A percentile compares a stretch with the other conserved stretches of the same genome.
These are phyloP conservation scores for Aspergillus ruber DNA, from an alignment of 2,329 filamentous ascomycete species.

Conservation along the genomic window DNA sequence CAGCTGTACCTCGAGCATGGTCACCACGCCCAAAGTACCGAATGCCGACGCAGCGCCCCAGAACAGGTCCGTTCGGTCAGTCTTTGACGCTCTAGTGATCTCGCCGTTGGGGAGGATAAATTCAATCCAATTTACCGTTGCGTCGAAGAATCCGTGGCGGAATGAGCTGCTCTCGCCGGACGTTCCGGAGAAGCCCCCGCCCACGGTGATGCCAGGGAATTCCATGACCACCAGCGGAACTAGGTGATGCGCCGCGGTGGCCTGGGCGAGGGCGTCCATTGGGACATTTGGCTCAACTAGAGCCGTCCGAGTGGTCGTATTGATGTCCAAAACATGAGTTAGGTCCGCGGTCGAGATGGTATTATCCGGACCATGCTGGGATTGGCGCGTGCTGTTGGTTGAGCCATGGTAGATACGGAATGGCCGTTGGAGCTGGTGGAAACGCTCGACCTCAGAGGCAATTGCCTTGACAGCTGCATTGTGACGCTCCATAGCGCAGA, in stretches of 20 bases:
- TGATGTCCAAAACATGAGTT: constrained; percentile 56
- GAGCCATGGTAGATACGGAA: constrained; percentile 74
- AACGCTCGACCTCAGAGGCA: constrained; percentile 21
- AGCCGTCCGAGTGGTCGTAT: constrained; percentile 47
- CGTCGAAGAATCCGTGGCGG: constrained; percentile 60
- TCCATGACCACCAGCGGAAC: constrained; percentile 64
- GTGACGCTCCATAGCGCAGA: constrained; percentile 11
- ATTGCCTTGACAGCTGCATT: constrained; percentile 10
- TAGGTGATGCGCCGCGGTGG: constrained; percentile 49
- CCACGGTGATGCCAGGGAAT: constrained; percentile 63
- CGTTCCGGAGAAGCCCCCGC: constrained; percentile 61
- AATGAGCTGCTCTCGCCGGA: constrained; percentile 63
- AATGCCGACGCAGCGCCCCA: constrained; percentile 53
- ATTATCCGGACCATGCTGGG: constrained; percentile 36
- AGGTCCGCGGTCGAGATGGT: constrained; percentile 63
- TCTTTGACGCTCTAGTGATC: constrained; percentile 42
- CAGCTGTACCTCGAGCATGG: constrained; percentile 54
- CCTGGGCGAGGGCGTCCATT: constrained; percentile 59
- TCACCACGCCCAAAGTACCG: constrained; percentile 57
- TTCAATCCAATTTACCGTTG: constrained; percentile 56
- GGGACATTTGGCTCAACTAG: constrained; percentile 65
- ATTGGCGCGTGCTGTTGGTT: constrained; percentile 66
- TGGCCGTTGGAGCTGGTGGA: constrained; percentile 47
- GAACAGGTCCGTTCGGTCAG: constrained; percentile 50
- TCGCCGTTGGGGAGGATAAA: constrained; percentile 57